Evolutionary conservation across 1,139 yeast genomes (phyloP).

Genomic region (Pichia sp.): DNA sequence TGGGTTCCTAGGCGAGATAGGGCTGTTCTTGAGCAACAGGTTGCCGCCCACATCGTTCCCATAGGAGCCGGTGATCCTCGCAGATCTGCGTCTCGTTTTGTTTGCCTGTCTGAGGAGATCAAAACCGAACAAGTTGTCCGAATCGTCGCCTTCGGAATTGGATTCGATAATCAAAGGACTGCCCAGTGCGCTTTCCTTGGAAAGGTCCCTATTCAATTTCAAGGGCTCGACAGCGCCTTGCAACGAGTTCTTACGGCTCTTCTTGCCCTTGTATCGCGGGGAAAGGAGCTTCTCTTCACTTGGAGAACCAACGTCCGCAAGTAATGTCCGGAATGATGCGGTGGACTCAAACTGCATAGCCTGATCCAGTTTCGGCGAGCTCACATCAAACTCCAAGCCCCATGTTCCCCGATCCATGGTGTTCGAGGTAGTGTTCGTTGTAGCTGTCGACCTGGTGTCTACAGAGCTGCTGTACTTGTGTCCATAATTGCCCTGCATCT

Average conservation of each 20-base stretch:
- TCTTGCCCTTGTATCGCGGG: slow-evolving; percentile 13
- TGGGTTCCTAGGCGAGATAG: slow-evolving; percentile 28
- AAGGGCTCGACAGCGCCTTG: slow-evolving; percentile 18
- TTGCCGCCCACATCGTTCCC: slow-evolving; percentile 17
- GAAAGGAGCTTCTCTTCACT: slow-evolving; percentile 12
- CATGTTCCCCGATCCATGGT: slow-evolving; percentile 12
- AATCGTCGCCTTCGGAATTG: slow-evolving; percentile 13
- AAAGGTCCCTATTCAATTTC: slow-evolving; percentile 17
- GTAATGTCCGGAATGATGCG: slow-evolving; percentile 20
- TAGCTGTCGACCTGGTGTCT: slow-evolving; percentile 39
- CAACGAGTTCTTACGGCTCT: slow-evolving; percentile 12
- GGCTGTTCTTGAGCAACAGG: slow-evolving; percentile 19
- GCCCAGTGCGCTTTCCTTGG: slow-evolving; percentile 6
- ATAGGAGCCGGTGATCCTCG: slow-evolving; percentile 17
- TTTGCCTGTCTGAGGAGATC: slow-evolving; percentile 21
- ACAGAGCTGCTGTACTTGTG: slow-evolving; percentile 35
- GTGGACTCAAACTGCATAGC: slow-evolving; percentile 18
- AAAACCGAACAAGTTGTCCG: slow-evolving; percentile 21
- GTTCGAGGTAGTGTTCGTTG: slow-evolving; percentile 14
- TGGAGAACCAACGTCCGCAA: slow-evolving; percentile 20
- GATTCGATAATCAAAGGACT: slow-evolving; percentile 13
- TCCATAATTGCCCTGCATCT: slow-evolving; percentile 25
- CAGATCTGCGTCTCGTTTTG: slow-evolving; percentile 18
- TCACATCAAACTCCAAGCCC: slow-evolving; percentile 18
- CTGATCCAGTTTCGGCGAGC: slow-evolving; percentile 16